Evolutionary conservation across 2,329 filamentous ascomycete genomes (phyloP).

Genomic region (Monosporascus sp.): DNA sequence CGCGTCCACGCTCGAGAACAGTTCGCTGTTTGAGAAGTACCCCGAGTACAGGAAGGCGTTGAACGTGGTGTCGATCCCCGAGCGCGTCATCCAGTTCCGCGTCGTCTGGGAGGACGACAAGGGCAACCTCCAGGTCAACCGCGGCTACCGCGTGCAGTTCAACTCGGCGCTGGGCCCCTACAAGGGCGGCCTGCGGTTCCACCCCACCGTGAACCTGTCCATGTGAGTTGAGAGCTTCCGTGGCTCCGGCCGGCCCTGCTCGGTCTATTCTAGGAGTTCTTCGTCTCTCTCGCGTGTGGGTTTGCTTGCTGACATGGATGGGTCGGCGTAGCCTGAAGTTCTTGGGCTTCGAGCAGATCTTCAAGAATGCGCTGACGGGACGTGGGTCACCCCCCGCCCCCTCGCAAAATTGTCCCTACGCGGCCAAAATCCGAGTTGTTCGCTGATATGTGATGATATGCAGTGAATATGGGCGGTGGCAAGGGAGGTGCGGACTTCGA

Average conservation of each 20-base stretch:
- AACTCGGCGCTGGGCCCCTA: constrained; percentile 96
- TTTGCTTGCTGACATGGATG: constrained; percentile 32
- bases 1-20: constrained; percentile 88
- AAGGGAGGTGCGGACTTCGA: constrained; percentile 99
- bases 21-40: constrained; percentile 85
- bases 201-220: constrained; percentile 77
- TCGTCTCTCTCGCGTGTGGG: too few species aligned
- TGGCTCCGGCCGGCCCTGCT: too few species aligned
- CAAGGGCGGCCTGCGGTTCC: constrained; percentile 95
- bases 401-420: not conserved
- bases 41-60: constrained; percentile 93
- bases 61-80: constrained; percentile 80
- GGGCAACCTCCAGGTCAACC: constrained; percentile 83
- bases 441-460: constrained; percentile 9
- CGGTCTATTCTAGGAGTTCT: too few species aligned
- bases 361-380: constrained; percentile 98
- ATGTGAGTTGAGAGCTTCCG: constrained; percentile 35
- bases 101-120: constrained; percentile 96
- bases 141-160: constrained; percentile 95
- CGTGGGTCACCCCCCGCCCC: constrained; percentile 48
- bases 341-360: constrained; percentile 98
- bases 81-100: constrained; percentile 95
- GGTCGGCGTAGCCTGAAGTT: constrained; percentile 66
- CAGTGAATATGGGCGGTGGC: constrained; percentile 90
- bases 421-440: constrained; percentile 7